phyloP scores from a whole-genome alignment of 306 rosid species.

The Astragalus glycyphyllos region DNA sequence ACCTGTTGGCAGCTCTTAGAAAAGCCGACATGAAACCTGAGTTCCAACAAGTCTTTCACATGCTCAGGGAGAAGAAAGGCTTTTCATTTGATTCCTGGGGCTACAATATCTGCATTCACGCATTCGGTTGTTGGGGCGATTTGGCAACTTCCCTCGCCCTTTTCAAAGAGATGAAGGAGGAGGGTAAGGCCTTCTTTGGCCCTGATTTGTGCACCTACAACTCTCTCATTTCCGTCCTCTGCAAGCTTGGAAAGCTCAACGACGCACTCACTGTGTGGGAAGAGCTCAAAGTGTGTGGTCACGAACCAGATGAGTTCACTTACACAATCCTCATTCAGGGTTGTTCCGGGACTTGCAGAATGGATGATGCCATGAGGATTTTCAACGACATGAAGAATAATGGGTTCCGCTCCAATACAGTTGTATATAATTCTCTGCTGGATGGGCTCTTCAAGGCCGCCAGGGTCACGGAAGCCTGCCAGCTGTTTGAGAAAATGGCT shows the following conservation, averaged over 20 bases:
- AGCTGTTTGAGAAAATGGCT: conserved; percentile 86
- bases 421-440: conserved; percentile 76
- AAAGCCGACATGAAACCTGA: conserved; percentile 68
- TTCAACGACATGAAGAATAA: conserved; percentile 71
- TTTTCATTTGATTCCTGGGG: conserved; percentile 65
- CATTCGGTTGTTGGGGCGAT: conserved; percentile 92
- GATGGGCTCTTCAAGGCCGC: conserved; percentile 79
- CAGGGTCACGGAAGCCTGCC: conserved; percentile 71
- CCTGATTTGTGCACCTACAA: conserved; percentile 88
- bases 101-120: conserved; percentile 74
- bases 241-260: conserved; percentile 70
- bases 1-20: conserved; percentile 67
- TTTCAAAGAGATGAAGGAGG: conserved; percentile 71
- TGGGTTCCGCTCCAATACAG: conserved; percentile 56
- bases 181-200: conserved; percentile 46
- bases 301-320: conserved; percentile 72
- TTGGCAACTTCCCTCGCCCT: conserved; percentile 61
- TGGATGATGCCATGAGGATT: conserved; percentile 63
- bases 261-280: conserved; percentile 76
- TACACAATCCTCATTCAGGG: conserved; percentile 75
- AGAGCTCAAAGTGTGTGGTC: conserved; percentile 78
- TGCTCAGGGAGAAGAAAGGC: conserved; percentile 50
- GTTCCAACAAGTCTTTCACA: conserved; percentile 62
- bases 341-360: conserved; percentile 63
- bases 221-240: conserved; percentile 69